Base-by-base conservation (phyloP, 1,284 basidiomycete genomes). In the Mycena sp. region DNA sequence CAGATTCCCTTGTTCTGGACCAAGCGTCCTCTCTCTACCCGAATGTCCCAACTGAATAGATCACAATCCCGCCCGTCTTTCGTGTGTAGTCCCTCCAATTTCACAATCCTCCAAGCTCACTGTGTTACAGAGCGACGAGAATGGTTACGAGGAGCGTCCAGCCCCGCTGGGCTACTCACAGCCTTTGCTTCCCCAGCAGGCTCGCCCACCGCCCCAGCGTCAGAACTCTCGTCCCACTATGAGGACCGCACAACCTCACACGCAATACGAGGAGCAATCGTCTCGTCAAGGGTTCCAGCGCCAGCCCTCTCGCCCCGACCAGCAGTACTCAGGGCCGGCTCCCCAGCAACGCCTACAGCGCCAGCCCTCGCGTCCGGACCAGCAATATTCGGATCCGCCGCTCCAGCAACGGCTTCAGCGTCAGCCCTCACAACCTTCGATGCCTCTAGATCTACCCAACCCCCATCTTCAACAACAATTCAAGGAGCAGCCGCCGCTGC, bases 21-120 rank as follows among this genome's bases (percentile, higher is more conserved):
- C 61, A 48, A 50, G 61, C 26, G 61, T 63, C 61, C 61, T 49
- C 38, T 61, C 29, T 49, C 41, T 17, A 48, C 16, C 4, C 58
- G 19, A 38, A 35, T 37, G 11, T 25, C 44, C 30, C 21, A 54
- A 30, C 49, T 56, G 61, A 63, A 41, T 35, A 35, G 53, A 37
- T 46, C 44, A 14, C 23, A 41, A 14, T 26, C 17, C 12, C 41
- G 29, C 16, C 40, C 44, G n/a, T 30, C 57, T 4, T 21, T 35
- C 46, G 60, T 61, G 25, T 17, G 53, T 44, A n/a, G 43, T 40
- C 37, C 29, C 21, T 17, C 43, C 28, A 25, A 14, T 14, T 32
- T 51, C 11, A 14, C 1, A 16, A 17, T 16, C 30, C 16, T 5
- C 45, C 29, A 58, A 40, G 43, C 45, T 38, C 56, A 57, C 49